phyloP scores from a whole-genome alignment of 2,329 filamentous ascomycete genomes.

The Pyricularia sp. region DNA sequence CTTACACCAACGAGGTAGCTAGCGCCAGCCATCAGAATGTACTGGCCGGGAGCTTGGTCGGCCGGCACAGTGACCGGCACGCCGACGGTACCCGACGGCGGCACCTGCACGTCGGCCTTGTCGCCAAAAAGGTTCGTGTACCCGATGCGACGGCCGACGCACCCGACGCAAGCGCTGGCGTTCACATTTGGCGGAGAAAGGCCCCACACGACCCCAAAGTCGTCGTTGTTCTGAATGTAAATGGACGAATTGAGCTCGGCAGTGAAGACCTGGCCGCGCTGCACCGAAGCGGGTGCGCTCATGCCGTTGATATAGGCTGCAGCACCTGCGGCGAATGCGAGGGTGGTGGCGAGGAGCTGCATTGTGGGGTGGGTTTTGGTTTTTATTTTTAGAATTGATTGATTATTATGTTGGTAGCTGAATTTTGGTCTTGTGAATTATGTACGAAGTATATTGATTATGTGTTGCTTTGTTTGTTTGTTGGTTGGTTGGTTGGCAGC shows the following conservation, averaged over 20 bases:
- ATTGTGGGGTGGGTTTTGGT: background rate
- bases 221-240: constrained; percentile 24
- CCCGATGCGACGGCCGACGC: constrained; percentile 19
- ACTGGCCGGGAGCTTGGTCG: background rate
- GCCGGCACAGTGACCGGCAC: background rate
- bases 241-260: constrained; percentile 17
- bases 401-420: background rate
- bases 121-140: constrained; percentile 12
- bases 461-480: background rate
- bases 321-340: constrained; percentile 13
- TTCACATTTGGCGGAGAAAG: constrained; percentile 7
- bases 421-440: no score
- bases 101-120: background rate
- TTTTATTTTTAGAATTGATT: background rate
- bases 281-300: constrained; percentile 13
- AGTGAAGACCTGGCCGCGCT: constrained; percentile 15
- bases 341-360: constrained; percentile 12
- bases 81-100: background rate
- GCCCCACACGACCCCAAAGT: constrained; percentile 22
- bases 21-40: background rate
- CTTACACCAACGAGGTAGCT: constrained; percentile 4
- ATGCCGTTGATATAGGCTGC: constrained; percentile 17
- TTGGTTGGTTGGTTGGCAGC: background rate
- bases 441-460: background rate
- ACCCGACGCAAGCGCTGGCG: constrained; percentile 10